phyloP scores from a whole-genome alignment of 1,284 basidiomycete genomes.

The Puccinia coronata region DNA sequence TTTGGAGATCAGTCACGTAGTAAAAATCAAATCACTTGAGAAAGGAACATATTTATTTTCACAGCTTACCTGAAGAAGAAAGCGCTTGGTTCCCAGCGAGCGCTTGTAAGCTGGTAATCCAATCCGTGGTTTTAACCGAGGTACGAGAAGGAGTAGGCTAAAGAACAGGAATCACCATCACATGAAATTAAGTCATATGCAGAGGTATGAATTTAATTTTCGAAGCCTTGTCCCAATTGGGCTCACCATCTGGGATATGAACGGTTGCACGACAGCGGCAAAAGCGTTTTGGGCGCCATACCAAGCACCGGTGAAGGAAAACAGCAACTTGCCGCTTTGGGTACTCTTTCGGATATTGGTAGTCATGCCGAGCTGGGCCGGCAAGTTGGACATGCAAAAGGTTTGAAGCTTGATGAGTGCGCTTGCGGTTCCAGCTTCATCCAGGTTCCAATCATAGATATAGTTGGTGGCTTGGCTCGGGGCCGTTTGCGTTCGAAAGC shows the following conservation, averaged over 20 bases:
- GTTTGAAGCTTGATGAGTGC: conserved; percentile 21
- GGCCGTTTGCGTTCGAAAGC: conserved; percentile 10
- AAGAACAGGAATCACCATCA: neutral
- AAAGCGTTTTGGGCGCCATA: conserved; percentile 12
- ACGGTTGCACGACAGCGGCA: conserved; percentile 4
- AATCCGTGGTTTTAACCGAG: conserved; percentile 6
- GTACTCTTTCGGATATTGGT: conserved; percentile 23
- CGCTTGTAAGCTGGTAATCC: conserved; percentile 7
- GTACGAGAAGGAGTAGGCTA: conserved; percentile 9
- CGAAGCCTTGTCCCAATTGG: no score
- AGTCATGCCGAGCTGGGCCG: conserved; percentile 20
- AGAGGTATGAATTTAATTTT: neutral
- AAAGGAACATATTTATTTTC: neutral
- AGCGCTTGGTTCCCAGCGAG: conserved; percentile 12
- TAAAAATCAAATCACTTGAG: neutral
- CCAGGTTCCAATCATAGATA: conserved; percentile 24
- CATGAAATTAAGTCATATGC: neutral
- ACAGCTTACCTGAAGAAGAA: neutral
- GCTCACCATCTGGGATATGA: conserved; percentile 32
- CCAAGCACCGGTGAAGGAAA: conserved; percentile 14
- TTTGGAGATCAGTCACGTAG: neutral
- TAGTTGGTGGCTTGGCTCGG: conserved; percentile 20
- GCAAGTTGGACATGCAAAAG: conserved; percentile 18
- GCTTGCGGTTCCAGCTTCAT: neutral
- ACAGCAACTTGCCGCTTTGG: neutral